Conservation (phyloP, 2,329 filamentous ascomycete genomes). For the Pyrenochaeta sp. region DNA sequence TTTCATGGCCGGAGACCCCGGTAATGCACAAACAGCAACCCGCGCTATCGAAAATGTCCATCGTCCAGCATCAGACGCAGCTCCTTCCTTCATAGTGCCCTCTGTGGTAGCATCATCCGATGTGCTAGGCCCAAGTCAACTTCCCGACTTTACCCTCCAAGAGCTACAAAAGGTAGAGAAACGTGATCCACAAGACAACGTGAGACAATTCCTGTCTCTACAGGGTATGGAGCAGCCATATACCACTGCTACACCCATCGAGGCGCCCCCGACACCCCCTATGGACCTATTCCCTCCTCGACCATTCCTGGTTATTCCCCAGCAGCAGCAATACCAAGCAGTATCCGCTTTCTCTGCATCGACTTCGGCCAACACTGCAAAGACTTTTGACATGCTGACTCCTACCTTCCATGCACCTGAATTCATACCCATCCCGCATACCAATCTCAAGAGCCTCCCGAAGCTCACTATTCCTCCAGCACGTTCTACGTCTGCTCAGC, state of each 20-base stretch:
- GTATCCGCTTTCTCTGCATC: constrained; percentile 46
- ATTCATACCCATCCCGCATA: constrained; percentile 54
- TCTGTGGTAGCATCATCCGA: constrained; percentile 93
- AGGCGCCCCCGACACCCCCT: constrained; percentile 48
- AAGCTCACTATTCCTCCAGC: constrained; percentile 63
- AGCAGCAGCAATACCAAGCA: constrained; percentile 33
- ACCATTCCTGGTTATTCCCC: constrained; percentile 40
- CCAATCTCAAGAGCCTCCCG: constrained; percentile 63
- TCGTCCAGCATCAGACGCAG: constrained; percentile 75
- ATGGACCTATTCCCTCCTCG: constrained; percentile 50
- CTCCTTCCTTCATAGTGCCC: constrained; percentile 56
- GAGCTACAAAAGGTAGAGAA: constrained; percentile 75
- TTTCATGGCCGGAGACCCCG: constrained; percentile 79
- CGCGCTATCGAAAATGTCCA: constrained; percentile 63
- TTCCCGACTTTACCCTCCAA: constrained; percentile 72
- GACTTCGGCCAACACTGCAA: constrained; percentile 42
- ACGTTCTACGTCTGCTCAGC: constrained; percentile 47
- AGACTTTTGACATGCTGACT: constrained; percentile 37
- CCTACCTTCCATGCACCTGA: constrained; percentile 47
- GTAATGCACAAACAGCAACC: constrained; percentile 71
- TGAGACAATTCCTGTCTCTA: constrained; percentile 88
- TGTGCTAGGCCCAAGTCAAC: constrained; percentile 74
- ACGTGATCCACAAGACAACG: constrained; percentile 88
- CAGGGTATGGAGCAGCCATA: constrained; percentile 71
- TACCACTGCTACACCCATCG: constrained; percentile 73